These are phyloP conservation scores for Chaetomiaceae sp. DNA, from an alignment of 2,329 filamentous ascomycete genomes.

Conservation along the genomic window DNA sequence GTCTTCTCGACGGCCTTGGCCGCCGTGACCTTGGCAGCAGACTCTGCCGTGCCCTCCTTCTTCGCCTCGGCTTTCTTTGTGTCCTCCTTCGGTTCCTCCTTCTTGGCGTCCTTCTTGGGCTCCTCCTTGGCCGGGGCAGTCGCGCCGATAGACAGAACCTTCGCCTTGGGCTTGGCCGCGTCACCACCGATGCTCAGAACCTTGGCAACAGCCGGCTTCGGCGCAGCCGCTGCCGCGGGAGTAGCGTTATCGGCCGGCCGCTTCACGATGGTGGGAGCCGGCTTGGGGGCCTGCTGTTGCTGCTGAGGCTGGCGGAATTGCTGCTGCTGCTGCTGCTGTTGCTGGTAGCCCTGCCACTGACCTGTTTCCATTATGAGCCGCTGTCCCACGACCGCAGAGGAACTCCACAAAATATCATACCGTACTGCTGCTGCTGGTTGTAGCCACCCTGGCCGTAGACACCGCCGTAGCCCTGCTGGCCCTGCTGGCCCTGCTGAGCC, in stretches of 20 bases:
- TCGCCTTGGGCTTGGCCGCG: conserved; percentile 49
- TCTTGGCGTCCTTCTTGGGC: conserved; percentile 43
- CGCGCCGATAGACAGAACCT: conserved; percentile 72
- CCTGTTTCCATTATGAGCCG: conserved; percentile 28
- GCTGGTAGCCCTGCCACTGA: conserved; percentile 48
- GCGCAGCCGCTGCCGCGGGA: conserved; percentile 36
- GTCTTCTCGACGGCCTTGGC: conserved; percentile 90
- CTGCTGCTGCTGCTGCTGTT: conserved; percentile 39
- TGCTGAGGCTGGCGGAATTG: conserved; percentile 35
- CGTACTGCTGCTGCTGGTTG: conserved; percentile 49
- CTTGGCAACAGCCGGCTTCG: conserved; percentile 54
- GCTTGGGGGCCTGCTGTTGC: conserved; percentile 32
- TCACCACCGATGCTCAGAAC: conserved; percentile 60
- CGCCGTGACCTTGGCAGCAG: conserved; percentile 78
- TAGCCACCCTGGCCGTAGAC: conserved; percentile 38
- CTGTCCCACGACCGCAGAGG: neutral
- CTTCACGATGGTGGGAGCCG: conserved; percentile 54
- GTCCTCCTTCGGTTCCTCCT: conserved; percentile 50
- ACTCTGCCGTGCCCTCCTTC: conserved; percentile 50
- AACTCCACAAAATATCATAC: conserved; percentile 21
- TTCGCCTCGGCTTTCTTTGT: conserved; percentile 43
- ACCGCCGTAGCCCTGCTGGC: conserved; percentile 33
- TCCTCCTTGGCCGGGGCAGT: conserved; percentile 50
- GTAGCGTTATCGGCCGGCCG: conserved; percentile 50
- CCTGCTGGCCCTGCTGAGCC: conserved; percentile 35